These are phyloP conservation scores for Calycina herbarum DNA, from an alignment of 2,329 filamentous ascomycete species.

Conservation along the genomic window DNA sequence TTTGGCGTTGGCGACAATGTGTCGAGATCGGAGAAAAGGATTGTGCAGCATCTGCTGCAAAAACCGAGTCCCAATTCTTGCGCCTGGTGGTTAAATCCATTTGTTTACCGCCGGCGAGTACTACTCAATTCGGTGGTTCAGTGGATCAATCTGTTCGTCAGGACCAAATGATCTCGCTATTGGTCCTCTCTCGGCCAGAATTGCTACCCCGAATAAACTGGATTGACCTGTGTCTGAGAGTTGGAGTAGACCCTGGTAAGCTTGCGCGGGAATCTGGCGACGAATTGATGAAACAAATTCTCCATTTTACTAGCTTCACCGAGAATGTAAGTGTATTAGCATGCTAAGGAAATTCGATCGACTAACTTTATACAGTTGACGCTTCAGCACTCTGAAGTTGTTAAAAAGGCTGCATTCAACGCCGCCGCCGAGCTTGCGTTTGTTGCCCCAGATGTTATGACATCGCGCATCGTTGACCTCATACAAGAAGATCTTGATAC, in stretches of 20 bases:
- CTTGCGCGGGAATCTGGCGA: constrained; percentile 66
- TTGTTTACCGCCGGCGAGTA: constrained; percentile 57
- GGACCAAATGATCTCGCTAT: constrained; percentile 70
- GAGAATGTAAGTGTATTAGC: constrained; percentile 50
- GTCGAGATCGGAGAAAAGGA: constrained; percentile 76
- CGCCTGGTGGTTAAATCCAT: constrained; percentile 62
- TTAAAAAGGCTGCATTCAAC: constrained; percentile 73
- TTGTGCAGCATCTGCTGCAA: constrained; percentile 64
- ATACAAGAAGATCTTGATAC: constrained; percentile 73
- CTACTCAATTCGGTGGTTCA: constrained; percentile 44
- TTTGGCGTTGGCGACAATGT: constrained; percentile 78
- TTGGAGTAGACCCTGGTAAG: constrained; percentile 78
- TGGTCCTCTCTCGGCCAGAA: constrained; percentile 76
- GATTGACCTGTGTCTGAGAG: constrained; percentile 84
- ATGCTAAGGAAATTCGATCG: background rate
- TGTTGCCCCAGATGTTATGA: constrained; percentile 81
- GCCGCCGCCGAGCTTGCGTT: constrained; percentile 91
- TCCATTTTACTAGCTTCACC: constrained; percentile 47
- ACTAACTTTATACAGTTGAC: constrained; percentile 29
- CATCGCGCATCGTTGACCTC: constrained; percentile 71
- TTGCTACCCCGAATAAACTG: constrained; percentile 77
- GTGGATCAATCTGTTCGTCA: constrained; percentile 56
- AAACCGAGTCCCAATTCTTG: constrained; percentile 64
- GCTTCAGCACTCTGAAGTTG: constrained; percentile 39
- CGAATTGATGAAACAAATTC: constrained; percentile 67